These are phyloP conservation scores for Alectoria sarmentosa DNA, from an alignment of 495 filamentous ascomycete genomes.

Conservation along the genomic window DNA sequence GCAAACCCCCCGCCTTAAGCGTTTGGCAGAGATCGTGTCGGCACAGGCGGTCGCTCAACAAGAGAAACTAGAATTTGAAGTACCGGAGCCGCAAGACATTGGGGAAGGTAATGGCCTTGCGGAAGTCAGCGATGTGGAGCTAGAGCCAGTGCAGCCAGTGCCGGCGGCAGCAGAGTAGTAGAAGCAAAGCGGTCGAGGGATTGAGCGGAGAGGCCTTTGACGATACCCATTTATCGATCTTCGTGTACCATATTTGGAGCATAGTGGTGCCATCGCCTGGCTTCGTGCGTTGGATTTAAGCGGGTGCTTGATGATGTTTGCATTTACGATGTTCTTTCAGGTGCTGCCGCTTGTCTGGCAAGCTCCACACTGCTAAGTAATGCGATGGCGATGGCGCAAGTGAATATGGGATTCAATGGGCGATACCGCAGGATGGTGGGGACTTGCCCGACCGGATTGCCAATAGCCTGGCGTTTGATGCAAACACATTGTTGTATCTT, in stretches of 20 bases:
- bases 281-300: slow-evolving; percentile 24
- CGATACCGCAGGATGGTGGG: background rate
- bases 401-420: background rate
- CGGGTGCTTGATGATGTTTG: slow-evolving; percentile 22
- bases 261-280: slow-evolving; percentile 16
- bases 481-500: no score
- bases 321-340: slow-evolving; percentile 17
- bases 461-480: no score
- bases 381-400: slow-evolving; percentile 21
- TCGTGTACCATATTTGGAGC: slow-evolving; percentile 24
- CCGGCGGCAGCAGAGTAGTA: background rate
- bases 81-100: slow-evolving; percentile 23
- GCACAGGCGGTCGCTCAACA: slow-evolving; percentile 92
- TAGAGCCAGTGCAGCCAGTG: background rate
- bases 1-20: slow-evolving; percentile 89
- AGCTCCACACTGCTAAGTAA: slow-evolving; percentile 8
- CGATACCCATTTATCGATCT: slow-evolving; percentile 22
- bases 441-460: background rate
- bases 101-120: slow-evolving; percentile 7
- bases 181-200: background rate
- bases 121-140: slow-evolving; percentile 10
- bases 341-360: slow-evolving; percentile 11
- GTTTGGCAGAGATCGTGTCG: slow-evolving; percentile 94
- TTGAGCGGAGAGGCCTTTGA: slow-evolving; percentile 18
- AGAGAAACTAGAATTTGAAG: slow-evolving; percentile 64